Conservation (phyloP, 2,329 filamentous ascomycete genomes). For the Sporothrix dimorphospora region DNA sequence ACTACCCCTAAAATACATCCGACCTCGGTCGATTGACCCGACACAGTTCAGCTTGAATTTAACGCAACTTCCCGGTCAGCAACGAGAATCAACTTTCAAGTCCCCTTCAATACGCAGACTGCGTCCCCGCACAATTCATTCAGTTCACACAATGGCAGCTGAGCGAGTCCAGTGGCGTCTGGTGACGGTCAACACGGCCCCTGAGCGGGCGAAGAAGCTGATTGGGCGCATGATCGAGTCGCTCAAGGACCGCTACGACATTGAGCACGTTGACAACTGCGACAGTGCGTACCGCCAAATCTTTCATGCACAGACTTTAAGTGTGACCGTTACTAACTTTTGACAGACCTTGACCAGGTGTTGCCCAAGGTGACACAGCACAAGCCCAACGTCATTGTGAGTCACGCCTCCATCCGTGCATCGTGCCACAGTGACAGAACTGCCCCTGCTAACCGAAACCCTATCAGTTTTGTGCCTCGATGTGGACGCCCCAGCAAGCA, state of each 20-base stretch:
- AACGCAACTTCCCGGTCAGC: not conserved
- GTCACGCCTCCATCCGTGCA: not conserved
- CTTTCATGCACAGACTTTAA: not conserved
- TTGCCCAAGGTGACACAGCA: slow-evolving; percentile 1
- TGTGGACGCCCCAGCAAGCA: not conserved
- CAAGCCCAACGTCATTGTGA: not conserved
- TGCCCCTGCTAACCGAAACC: not conserved
- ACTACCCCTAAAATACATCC: not conserved
- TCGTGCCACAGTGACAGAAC: not conserved
- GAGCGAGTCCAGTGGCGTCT: slow-evolving; percentile 43
- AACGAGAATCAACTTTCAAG: no score
- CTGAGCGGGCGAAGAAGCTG: slow-evolving; percentile 64
- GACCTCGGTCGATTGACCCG: not conserved
- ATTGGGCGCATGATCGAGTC: slow-evolving; percentile 64
- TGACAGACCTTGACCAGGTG: not conserved
- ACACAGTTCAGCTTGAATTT: no score
- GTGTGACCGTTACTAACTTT: not conserved
- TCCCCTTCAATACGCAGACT: no score
- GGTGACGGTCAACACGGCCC: slow-evolving; percentile 69
- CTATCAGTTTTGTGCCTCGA: not conserved
- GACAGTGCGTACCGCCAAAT: slow-evolving; percentile 49
- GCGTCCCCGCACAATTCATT: no score
- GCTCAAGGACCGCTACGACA: slow-evolving; percentile 65
- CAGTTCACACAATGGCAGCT: not conserved
- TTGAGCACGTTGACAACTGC: slow-evolving; percentile 64